Base-by-base conservation (phyloP, 352 stramenopile species). In the Pythium pyrilobum region DNA sequence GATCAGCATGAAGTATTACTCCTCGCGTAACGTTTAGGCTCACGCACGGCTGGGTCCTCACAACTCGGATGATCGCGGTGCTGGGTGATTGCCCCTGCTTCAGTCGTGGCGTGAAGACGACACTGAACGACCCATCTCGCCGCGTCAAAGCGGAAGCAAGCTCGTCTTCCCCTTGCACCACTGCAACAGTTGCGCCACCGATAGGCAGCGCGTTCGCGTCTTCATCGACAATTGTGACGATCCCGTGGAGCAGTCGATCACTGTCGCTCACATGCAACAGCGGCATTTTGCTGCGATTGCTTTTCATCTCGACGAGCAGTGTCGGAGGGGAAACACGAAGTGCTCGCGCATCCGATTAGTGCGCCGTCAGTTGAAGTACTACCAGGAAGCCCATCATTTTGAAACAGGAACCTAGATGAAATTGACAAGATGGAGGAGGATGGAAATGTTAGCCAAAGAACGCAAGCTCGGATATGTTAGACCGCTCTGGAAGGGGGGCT, bases 41-140 rank as follows among this genome's bases (percentile, higher is more conserved):
- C 21, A 47, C 21, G 23, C 55, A 63, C 25, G 46, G 32, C 15
- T 25, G 13, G 23, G 23, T 18, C 16, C 45, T 52, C 20, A 52
- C 29, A 7, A 63, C 47, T 44, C 29, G 46, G 2, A 63, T 36
- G 37, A 3, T 31, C 5, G 0, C 39, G 2, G 0, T 32, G n/a
- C 2, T 46, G 8, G 8, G 12, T 6, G 2, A 45, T 11, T 34
- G 8, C 16, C 4, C 12, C 3, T 9, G 23, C 15, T 27, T 28
- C 11, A 18, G 45, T 21, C 46, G 52, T n/a, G 39, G 56, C 0
- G 40, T 40, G 18, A 63, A 7, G 24, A 52, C 34, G 18, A 56
- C 11, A 28, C 55, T 63, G 47, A 43, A 63, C 31, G 55, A 57
- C 33, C 55, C 55, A 32, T 63, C 46, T 18, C 40, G 24, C 6